phyloP scores from a whole-genome alignment of 23 red algal genomes.

The Gracilaria gracilis region DNA sequence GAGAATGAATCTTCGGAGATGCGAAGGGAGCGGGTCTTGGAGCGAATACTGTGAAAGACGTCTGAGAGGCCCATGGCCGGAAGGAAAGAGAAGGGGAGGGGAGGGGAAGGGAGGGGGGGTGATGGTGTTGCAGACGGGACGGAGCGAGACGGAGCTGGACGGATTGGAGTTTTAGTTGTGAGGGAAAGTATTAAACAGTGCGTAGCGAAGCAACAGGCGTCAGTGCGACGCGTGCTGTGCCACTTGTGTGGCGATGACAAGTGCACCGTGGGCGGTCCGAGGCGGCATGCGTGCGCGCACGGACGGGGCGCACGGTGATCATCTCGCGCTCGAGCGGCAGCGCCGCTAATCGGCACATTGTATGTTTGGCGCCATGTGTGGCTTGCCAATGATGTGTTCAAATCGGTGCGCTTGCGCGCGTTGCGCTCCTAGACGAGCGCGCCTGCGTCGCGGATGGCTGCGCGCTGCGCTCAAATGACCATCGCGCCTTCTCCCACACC shows the following conservation, averaged over 20 bases:
- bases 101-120: not conserved
- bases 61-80: constrained; percentile 15
- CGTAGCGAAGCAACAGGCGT: not conserved
- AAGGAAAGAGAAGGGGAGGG: not conserved
- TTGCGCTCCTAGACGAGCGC: not conserved
- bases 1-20: constrained; percentile 29
- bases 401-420: not conserved
- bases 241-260: not conserved
- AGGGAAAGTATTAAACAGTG: not conserved
- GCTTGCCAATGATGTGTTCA: not conserved
- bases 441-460: no score
- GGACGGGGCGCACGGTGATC: no score
- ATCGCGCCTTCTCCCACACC: not conserved
- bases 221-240: not conserved
- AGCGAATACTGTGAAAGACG: constrained; percentile 17
- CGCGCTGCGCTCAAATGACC: no score
- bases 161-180: no score
- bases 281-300: no score
- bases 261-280: no score
- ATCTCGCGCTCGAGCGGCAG: not conserved
- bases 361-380: constrained; percentile 24
- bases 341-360: not conserved
- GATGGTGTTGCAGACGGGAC: no score
- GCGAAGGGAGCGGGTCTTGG: constrained; percentile 33
- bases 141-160: not conserved